Percentiles rank a stretch among this genome's conserved stretches.
These are phyloP conservation scores for Chaetomiaceae sp. DNA, from an alignment of 2,329 filamentous ascomycete genomes.

Conservation along the genomic window DNA sequence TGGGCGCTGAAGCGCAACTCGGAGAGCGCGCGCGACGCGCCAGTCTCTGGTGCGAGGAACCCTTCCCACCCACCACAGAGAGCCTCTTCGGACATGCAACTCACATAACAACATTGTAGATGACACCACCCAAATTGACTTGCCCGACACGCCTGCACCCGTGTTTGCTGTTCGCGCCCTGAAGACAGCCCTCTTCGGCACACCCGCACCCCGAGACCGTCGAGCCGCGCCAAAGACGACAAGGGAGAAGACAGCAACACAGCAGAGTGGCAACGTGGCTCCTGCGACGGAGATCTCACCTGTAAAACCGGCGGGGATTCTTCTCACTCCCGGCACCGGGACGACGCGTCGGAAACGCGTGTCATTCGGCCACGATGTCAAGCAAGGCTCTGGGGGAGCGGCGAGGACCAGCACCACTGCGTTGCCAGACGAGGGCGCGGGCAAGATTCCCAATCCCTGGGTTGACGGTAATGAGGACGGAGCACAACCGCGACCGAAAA, in stretches of 20 bases:
- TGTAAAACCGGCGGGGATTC: constrained; percentile 51
- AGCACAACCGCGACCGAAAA: constrained; percentile 32
- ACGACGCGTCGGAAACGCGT: constrained; percentile 59
- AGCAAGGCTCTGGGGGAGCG: constrained; percentile 37
- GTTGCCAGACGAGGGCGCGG: constrained; percentile 29
- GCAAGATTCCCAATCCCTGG: constrained; percentile 31
- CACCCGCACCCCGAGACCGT: constrained; percentile 39
- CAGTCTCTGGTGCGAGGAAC: constrained; percentile 15
- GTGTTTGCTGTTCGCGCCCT: constrained; percentile 62
- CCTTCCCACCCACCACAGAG: too few relatives aligned
- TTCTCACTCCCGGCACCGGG: constrained; percentile 60
- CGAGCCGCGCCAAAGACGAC: constrained; percentile 16
- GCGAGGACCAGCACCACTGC: constrained; percentile 26
- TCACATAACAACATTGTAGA: constrained; percentile 27
- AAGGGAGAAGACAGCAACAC: constrained; percentile 25
- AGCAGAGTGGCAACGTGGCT: constrained; percentile 17
- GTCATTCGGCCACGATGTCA: constrained; percentile 57
- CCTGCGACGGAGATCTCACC: constrained; percentile 37
- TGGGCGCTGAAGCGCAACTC: constrained; percentile 52
- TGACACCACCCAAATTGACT: constrained; percentile 45
- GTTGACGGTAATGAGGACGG: constrained; percentile 19
- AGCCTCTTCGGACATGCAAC: not conserved
- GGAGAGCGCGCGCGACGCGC: constrained; percentile 36
- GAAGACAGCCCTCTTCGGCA: constrained; percentile 60
- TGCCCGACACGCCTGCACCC: constrained; percentile 60